Evolutionary conservation across 2,329 filamentous ascomycete species (phyloP).

Genomic region (Aureobasidium subglaciale): DNA sequence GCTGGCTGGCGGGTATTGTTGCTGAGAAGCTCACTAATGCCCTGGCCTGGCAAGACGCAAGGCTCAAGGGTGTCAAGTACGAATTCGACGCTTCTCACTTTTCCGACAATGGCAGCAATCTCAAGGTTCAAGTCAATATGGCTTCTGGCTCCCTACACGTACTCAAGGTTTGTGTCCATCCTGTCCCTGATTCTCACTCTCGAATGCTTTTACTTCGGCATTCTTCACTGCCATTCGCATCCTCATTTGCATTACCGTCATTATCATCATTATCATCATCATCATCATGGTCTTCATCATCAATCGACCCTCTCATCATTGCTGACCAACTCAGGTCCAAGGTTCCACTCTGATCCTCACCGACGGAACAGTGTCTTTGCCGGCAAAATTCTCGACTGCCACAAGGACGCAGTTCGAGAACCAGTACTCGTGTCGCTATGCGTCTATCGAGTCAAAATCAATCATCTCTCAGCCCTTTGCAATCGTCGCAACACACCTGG

Average conservation of each 20-base stretch:
- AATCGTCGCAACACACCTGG: not conserved
- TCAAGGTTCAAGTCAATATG: conserved; percentile 22
- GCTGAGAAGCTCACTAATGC: conserved; percentile 22
- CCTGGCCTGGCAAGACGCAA: conserved; percentile 22
- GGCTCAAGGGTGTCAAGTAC: conserved; percentile 19
- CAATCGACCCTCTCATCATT: no score
- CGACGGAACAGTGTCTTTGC: not conserved
- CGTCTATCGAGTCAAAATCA: conserved; percentile 11
- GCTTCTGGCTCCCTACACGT: conserved; percentile 18
- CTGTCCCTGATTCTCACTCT: not conserved
- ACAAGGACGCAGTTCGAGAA: not conserved
- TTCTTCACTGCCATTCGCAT: no score
- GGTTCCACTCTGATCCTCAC: not conserved
- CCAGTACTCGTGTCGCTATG: not conserved
- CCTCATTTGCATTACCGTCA: no score
- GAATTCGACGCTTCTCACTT: conserved; percentile 18
- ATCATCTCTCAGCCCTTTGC: not conserved
- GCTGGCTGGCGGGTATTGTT: conserved; percentile 26
- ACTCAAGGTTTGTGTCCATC: conserved; percentile 3
- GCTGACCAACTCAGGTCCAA: conserved; percentile 15
- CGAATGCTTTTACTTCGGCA: no score
- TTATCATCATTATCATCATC: no score
- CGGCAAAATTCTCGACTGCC: not conserved
- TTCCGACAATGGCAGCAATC: conserved; percentile 26
- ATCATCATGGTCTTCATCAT: no score